phyloP scores from a whole-genome alignment of 2,329 filamentous ascomycete species.

The Cladorrhinum sp. region DNA sequence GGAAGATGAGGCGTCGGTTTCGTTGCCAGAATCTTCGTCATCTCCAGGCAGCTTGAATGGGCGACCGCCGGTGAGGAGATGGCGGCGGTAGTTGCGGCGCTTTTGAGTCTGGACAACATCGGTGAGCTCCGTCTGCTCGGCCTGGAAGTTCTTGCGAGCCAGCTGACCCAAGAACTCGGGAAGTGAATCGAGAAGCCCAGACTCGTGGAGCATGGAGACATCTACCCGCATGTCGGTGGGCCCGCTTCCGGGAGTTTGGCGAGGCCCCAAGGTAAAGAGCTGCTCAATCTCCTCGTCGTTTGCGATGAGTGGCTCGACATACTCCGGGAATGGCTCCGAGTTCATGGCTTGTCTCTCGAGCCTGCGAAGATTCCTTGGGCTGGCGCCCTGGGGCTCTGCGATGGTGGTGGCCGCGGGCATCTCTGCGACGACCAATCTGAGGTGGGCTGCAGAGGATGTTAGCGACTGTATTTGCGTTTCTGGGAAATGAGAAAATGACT shows the following conservation, averaged over 20 bases:
- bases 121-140: constrained; percentile 18
- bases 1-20: constrained; percentile 23
- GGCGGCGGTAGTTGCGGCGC: constrained; percentile 12
- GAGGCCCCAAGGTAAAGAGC: constrained; percentile 23
- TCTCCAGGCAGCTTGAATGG: constrained; percentile 6
- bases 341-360: constrained; percentile 15
- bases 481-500: not conserved
- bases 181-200: constrained; percentile 22
- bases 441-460: constrained; percentile 13
- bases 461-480: not conserved
- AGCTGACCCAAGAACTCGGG: constrained; percentile 30
- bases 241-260: not conserved
- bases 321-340: constrained; percentile 25
- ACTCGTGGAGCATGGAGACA: constrained; percentile 21
- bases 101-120: constrained; percentile 23
- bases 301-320: constrained; percentile 24
- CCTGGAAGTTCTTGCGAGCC: constrained; percentile 24
- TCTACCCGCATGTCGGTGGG: constrained; percentile 26
- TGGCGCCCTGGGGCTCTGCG: constrained; percentile 17
- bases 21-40: constrained; percentile 15
- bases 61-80: constrained; percentile 18
- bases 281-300: constrained; percentile 24
- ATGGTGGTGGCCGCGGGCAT: constrained; percentile 11
- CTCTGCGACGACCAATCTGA: constrained; percentile 12
- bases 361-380: constrained; percentile 12